phyloP scores from a whole-genome alignment of 257 asterid genomes.

The Solanum paucissectum region DNA sequence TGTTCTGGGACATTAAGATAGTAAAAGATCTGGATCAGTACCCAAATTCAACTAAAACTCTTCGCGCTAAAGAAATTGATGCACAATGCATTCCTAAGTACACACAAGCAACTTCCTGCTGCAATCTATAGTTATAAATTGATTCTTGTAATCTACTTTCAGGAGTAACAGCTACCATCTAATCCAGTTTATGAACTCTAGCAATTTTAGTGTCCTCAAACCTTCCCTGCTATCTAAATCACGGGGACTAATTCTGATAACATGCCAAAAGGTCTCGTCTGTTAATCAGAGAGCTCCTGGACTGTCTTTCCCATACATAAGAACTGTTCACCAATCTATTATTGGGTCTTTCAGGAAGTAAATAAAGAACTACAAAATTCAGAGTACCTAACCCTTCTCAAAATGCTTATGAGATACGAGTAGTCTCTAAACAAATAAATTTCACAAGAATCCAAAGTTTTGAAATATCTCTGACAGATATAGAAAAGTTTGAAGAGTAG shows the following conservation, averaged over 20 bases:
- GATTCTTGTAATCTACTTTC: background rate
- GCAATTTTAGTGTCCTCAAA: background rate
- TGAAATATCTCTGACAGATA: background rate
- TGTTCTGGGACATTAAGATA: slow-evolving; percentile 33
- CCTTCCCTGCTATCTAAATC: background rate
- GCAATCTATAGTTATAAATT: background rate
- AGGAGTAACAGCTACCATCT: background rate
- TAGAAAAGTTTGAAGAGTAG: background rate
- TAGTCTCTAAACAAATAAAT: background rate
- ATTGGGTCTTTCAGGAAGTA: background rate
- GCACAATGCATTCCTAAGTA: background rate
- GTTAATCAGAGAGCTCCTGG: background rate
- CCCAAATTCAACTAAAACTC: background rate
- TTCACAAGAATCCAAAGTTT: background rate
- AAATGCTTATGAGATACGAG: background rate
- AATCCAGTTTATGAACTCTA: background rate
- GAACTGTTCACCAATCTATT: background rate
- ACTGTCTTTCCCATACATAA: background rate
- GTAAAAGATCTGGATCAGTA: background rate
- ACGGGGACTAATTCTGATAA: background rate
- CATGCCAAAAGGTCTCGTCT: background rate
- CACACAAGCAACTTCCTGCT: background rate
- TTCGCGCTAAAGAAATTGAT: background rate
- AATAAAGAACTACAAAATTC: background rate
- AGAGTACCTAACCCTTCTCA: background rate